Conservation (phyloP, 169 alveolate genomes). For the Amoebophrya sp. region DNA sequence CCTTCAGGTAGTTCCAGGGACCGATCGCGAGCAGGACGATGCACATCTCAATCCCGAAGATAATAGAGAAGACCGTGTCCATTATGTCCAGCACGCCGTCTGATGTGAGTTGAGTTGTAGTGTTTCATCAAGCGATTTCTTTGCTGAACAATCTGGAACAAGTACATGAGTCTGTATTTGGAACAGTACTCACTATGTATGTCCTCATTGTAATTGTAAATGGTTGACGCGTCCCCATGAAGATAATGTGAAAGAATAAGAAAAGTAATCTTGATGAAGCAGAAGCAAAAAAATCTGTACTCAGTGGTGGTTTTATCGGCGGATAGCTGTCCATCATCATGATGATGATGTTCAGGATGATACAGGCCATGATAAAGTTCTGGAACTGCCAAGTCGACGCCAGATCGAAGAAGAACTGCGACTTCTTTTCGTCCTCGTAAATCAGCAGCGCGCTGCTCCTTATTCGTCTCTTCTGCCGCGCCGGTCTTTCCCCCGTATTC, state of each 20-base stretch:
- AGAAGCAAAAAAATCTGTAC: background rate
- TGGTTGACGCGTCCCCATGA: too few relatives aligned
- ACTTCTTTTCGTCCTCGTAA: background rate
- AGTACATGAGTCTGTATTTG: too few relatives aligned
- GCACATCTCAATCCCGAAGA: conserved; percentile 28
- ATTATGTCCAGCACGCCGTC: conserved; percentile 9
- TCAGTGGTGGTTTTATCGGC: conserved; percentile 18
- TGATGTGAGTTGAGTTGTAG: background rate
- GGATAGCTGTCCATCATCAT: conserved; percentile 38
- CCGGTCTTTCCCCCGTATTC: background rate
- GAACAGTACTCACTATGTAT: too few relatives aligned
- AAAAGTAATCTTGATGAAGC: too few relatives aligned
- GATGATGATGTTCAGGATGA: conserved; percentile 28
- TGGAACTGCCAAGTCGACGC: background rate
- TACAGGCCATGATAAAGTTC: conserved; percentile 27
- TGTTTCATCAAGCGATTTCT: too few relatives aligned
- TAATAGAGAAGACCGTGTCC: conserved; percentile 30
- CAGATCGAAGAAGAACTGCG: background rate
- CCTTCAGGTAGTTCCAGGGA: conserved; percentile 1
- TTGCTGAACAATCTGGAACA: too few relatives aligned
- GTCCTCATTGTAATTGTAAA: too few relatives aligned
- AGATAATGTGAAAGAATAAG: too few relatives aligned
- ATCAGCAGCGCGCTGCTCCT: background rate
- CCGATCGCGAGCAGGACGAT: conserved; percentile 1
- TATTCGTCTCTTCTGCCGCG: background rate